These are phyloP conservation scores for Pseudogymnoascus sp. DNA, from an alignment of 2,329 filamentous ascomycete genomes.

Conservation along the genomic window DNA sequence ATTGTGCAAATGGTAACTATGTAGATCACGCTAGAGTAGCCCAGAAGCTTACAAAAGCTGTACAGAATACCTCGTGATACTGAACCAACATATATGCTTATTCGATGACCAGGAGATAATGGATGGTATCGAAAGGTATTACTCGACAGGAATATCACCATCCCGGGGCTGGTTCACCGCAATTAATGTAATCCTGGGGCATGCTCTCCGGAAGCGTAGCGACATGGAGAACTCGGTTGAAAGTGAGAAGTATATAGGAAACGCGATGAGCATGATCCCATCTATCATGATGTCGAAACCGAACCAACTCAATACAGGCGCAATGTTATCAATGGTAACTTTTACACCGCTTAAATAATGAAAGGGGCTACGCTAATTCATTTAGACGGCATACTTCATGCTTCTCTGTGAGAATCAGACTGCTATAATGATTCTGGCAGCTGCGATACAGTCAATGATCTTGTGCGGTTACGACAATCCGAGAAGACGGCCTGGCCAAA, in stretches of 20 bases:
- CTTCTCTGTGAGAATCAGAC: slow-evolving; percentile 15
- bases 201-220: slow-evolving; percentile 5
- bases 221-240: not conserved
- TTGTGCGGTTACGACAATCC: slow-evolving; percentile 13
- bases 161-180: slow-evolving; percentile 11
- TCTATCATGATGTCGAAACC: slow-evolving; percentile 15
- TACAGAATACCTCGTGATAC: slow-evolving; percentile 9
- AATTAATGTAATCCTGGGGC: slow-evolving; percentile 18
- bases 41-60: not conserved
- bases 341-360: not conserved
- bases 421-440: slow-evolving; percentile 14
- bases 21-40: not conserved
- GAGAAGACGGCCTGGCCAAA: not conserved
- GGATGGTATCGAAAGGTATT: slow-evolving; percentile 14
- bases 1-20: not conserved
- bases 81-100: slow-evolving; percentile 15
- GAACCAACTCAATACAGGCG: slow-evolving; percentile 14
- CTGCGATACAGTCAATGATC: slow-evolving; percentile 17
- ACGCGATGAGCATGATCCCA: slow-evolving; percentile 16
- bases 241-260: slow-evolving; percentile 16
- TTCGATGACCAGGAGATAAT: slow-evolving; percentile 16
- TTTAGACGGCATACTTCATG: slow-evolving; percentile 17
- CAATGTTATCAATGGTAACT: slow-evolving; percentile 15
- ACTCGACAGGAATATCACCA: slow-evolving; percentile 5
- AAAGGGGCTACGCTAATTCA: not conserved